These are phyloP conservation scores for Talaromyces sp. DNA, from an alignment of 2,329 filamentous ascomycete genomes.

Conservation along the genomic window DNA sequence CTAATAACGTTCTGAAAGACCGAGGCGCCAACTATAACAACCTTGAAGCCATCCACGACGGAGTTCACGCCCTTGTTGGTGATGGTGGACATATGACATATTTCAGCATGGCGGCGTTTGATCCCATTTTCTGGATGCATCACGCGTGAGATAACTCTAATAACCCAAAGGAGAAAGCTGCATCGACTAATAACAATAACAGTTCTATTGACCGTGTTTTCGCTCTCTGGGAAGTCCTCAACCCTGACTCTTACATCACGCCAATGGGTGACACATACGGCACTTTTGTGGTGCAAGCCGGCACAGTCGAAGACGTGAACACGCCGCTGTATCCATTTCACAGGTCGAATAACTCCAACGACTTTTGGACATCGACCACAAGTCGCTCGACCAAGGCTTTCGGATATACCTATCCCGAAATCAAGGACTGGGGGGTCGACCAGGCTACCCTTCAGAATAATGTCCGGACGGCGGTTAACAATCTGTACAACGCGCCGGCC, in stretches of 20 bases:
- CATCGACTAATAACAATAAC: neutral
- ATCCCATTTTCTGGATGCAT: slow-evolving; percentile 75
- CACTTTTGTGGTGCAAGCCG: slow-evolving; percentile 58
- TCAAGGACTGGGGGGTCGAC: slow-evolving; percentile 39
- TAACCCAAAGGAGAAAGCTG: neutral
- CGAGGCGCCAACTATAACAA: slow-evolving; percentile 18
- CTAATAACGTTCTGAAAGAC: slow-evolving; percentile 16
- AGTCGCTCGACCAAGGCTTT: slow-evolving; percentile 58
- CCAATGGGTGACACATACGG: slow-evolving; percentile 52
- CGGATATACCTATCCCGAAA: slow-evolving; percentile 72
- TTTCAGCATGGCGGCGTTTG: slow-evolving; percentile 69
- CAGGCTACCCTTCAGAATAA: slow-evolving; percentile 34
- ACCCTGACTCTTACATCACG: slow-evolving; percentile 63
- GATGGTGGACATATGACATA: slow-evolving; percentile 64
- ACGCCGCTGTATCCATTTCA: slow-evolving; percentile 64
- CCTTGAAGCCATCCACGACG: slow-evolving; percentile 45
- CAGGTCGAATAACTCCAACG: slow-evolving; percentile 39
- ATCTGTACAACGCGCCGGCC: slow-evolving; percentile 48
- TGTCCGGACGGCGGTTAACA: slow-evolving; percentile 54
- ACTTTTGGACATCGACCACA: slow-evolving; percentile 64
- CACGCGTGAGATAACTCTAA: slow-evolving; percentile 44
- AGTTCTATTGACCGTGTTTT: slow-evolving; percentile 70
- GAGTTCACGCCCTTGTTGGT: slow-evolving; percentile 51
- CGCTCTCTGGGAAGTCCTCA: slow-evolving; percentile 71
- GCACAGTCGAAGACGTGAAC: slow-evolving; percentile 54